These are phyloP conservation scores for Circinella umbellata DNA, from an alignment of 371 early-diverging fungal species.

Conservation along the genomic window DNA sequence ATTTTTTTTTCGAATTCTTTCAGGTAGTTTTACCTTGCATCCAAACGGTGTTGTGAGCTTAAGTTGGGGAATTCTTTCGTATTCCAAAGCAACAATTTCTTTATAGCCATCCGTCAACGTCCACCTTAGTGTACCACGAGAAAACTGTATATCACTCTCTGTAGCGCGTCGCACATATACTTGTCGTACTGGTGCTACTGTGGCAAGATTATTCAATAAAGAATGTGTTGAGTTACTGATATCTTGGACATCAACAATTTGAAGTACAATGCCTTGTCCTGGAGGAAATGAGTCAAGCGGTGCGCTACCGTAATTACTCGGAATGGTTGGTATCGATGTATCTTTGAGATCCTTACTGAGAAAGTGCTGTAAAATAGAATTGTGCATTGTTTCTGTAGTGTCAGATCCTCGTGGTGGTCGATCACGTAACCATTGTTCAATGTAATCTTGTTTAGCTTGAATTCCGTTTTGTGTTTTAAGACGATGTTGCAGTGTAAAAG, in stretches of 20 bases:
- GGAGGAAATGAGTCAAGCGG: constrained; percentile 29
- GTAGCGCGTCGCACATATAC: constrained; percentile 27
- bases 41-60: constrained; percentile 46
- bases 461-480: constrained; percentile 30
- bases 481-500: constrained; percentile 22
- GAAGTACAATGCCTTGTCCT: constrained; percentile 35
- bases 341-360: constrained; percentile 30
- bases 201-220: constrained; percentile 26
- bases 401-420: background rate
- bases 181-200: constrained; percentile 32
- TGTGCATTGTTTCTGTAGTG: constrained; percentile 25
- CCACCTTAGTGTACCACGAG: constrained; percentile 42
- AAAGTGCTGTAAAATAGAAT: constrained; percentile 25
- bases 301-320: constrained; percentile 21
- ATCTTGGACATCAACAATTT: constrained; percentile 41
- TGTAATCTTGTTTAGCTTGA: constrained; percentile 26
- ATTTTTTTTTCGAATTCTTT: background rate
- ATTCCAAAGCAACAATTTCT: constrained; percentile 41
- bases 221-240: constrained; percentile 36
- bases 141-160: constrained; percentile 25
- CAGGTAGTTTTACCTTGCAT: constrained; percentile 33
- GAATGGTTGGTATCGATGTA: constrained; percentile 34
- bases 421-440: constrained; percentile 26
- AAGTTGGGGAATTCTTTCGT: constrained; percentile 29
- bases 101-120: constrained; percentile 40